Base-by-base conservation (phyloP, 805 yeast species). In the Lachancea sp. region DNA sequence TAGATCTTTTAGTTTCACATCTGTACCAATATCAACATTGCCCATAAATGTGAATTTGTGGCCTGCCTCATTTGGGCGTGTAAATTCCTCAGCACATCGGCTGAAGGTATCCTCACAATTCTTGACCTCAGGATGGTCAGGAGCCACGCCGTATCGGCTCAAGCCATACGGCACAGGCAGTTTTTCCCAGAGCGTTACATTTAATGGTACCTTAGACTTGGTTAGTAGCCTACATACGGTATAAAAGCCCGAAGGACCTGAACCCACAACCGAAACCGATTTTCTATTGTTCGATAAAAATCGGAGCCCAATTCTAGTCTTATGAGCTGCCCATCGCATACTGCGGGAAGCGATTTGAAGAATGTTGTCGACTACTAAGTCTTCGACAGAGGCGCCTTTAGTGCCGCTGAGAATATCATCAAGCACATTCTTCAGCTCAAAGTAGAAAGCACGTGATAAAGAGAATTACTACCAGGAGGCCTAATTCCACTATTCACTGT, bases 51-150 rank as follows among this genome's bases (percentile, higher is more conserved):
- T 58, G 54, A 80, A 77, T 2, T 60, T 51, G 9, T 62, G 58
- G 9, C 56, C 50, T 18, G 49, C 40, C 55, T 65, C 52, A 49
- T 37, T 36, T 9, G 37, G 15, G 8, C 5, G 11, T 25, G 9
- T 19, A 15, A 43, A 52, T 21, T 52, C 48, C 11, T 56, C 42
- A 12, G 67, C 66, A 17, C 69, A 65, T 40, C 80, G 78, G 8
- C 71, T 72, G 56, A 92, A 82, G 38, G 88, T 79, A 15, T 83
- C 68, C 38, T 69, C 73, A 52, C 92, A 83, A 45, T 79, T 79
- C 59, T 89, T 90, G 23, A 92, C 97, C 54, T 92, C 97, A 0
- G 96, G 96, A 62, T 92, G 97, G 63, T 92, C 99, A 2, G 99
- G 99, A 0, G 98, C 97, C n/a, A 92, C 97, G 1, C 99, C 99